Base-by-base conservation (phyloP, 2,329 filamentous ascomycete species). In the Coniochaeta prunicola region DNA sequence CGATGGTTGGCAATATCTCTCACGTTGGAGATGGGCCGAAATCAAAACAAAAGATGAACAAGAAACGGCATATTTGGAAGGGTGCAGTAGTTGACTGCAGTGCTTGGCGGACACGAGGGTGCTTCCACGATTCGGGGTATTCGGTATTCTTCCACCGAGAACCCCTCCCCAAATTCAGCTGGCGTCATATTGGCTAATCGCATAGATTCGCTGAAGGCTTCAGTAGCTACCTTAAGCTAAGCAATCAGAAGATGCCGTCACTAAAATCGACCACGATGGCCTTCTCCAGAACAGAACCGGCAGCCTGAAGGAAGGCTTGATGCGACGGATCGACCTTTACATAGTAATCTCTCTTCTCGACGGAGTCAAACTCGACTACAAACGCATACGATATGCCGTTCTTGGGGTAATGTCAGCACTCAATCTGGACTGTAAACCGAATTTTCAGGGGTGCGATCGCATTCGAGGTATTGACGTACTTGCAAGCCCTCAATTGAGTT, bases 401-500 rank as follows among this genome's bases (percentile, higher is more conserved):
- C 74, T 77, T 56, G 7, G 12, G 31, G 19, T 6, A 19, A 17
- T 21, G 53, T 66, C 59, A 64, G 54, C 12, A 50, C 21, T 31
- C 40, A 21, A 17, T 9, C 36, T 34, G 31, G 19, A 53, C 24
- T 17, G n/a, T 57, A 10, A 38, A 3, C 12, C 36, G 36, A 10
- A 17, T 38, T 17, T 9, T 21, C 5, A 19, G 38, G 45, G 45
- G 26, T 5, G n/a, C 2, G 45, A n/a, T n/a, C n/a, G 15, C 4
- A 38, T n/a, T 30, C 30, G 45, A 30, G n/a, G 45, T 4, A 10
- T 17, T n/a, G 2, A 64, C 72, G 59, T 74, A 88, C 85, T 73
- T 86, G 80, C 40, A 78, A 70, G 8, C 81, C 82, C 68, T 89
- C 86, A 0, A 76, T 76, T 33, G 83, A 87, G 65, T 83, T 86